phyloP scores from a whole-genome alignment of 345 rosid species.

The Garcia nutans region DNA sequence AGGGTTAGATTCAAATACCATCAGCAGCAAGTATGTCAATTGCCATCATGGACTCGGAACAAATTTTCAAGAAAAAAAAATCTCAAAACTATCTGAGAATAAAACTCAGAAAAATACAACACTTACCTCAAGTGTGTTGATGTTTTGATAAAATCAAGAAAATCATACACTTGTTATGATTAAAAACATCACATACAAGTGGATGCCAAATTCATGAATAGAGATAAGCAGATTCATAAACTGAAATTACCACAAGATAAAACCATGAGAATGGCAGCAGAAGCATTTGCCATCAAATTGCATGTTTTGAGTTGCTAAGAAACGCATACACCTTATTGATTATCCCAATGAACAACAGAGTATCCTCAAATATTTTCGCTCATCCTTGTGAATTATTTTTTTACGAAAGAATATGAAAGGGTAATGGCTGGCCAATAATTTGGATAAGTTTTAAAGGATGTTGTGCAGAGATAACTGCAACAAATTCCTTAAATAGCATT shows the following conservation, averaged over 20 bases:
- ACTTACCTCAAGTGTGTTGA: not conserved
- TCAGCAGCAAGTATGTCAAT: not conserved
- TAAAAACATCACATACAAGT: not conserved
- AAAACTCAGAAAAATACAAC: not conserved
- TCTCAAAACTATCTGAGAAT: no score
- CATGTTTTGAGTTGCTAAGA: no score
- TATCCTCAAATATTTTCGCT: not conserved
- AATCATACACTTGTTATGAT: not conserved
- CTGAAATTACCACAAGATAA: not conserved
- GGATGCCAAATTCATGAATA: not conserved
- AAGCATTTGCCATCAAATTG: not conserved
- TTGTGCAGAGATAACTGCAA: not conserved
- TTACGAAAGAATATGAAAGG: no score
- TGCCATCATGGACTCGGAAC: not conserved
- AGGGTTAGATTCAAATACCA: not conserved
- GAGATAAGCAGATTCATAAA: not conserved
- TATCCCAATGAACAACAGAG: no score
- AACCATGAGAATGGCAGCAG: not conserved
- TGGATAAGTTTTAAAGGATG: not conserved
- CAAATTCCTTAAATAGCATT: not conserved
- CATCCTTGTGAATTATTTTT: not conserved
- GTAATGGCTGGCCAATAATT: not conserved
- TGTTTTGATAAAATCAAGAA: not conserved
- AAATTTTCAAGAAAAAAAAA: not conserved
- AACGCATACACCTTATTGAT: no score